Evolutionary conservation across 192 early-diverging fungal genomes (phyloP).

Genomic region (Coemansia umbellata): DNA sequence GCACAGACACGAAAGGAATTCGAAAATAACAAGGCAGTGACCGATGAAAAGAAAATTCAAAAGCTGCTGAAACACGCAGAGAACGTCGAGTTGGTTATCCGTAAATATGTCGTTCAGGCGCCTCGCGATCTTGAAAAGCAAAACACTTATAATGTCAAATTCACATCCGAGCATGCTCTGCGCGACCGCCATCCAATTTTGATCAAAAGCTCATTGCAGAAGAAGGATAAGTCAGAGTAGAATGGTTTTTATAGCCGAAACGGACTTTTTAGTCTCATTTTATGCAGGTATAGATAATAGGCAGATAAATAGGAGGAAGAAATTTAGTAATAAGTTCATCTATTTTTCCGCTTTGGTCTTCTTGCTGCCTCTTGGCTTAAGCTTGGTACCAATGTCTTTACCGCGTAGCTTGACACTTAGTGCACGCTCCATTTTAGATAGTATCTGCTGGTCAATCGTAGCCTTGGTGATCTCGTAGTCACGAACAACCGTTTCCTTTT

Average conservation of each 20-base stretch:
- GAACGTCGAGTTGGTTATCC: constrained; percentile 42
- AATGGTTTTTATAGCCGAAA: too few species aligned
- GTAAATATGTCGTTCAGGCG: constrained; percentile 44
- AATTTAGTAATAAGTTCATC: too few species aligned
- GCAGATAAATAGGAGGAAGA: too few species aligned
- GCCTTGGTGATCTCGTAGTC: constrained; percentile 87
- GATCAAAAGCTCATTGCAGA: constrained; percentile 38
- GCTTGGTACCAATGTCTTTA: constrained; percentile 62
- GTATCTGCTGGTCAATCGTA: constrained; percentile 87
- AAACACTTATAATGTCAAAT: constrained; percentile 31
- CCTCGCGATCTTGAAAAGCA: constrained; percentile 23
- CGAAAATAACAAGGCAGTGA: constrained; percentile 17
- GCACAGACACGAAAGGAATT: constrained; percentile 43
- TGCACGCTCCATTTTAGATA: constrained; percentile 83
- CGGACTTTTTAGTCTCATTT: too few species aligned
- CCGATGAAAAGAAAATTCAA: constrained; percentile 31
- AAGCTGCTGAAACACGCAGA: constrained; percentile 37
- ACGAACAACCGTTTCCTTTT: constrained; percentile 85
- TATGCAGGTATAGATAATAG: too few species aligned
- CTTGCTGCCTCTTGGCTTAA: constrained; percentile 27
- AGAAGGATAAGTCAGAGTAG: background rate
- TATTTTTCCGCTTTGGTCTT: constrained; percentile 6
- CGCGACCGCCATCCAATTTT: constrained; percentile 43
- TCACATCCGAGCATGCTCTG: constrained; percentile 41
- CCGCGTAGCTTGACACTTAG: constrained; percentile 88